Conservation (phyloP, 352 stramenopile species). For the Albugo laibachii region DNA sequence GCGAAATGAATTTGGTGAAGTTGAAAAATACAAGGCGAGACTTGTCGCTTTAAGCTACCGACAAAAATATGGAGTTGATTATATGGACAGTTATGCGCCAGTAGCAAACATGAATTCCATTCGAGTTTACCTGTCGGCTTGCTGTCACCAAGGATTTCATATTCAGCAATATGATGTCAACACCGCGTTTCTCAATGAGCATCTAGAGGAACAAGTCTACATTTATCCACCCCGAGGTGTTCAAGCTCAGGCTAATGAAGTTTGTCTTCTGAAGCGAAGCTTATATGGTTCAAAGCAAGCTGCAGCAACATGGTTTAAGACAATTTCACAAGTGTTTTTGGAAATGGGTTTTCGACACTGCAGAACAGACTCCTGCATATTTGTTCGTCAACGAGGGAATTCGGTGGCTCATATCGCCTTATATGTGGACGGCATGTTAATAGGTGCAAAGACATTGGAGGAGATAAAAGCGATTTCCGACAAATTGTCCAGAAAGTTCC, state of each 20-base stretch:
- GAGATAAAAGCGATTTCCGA: neutral
- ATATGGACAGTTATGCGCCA: constrained; percentile 10
- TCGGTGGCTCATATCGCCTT: constrained; percentile 6
- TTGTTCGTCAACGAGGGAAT: constrained; percentile 5
- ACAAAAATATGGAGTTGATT: constrained; percentile 10
- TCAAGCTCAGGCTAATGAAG: neutral
- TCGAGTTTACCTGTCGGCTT: constrained; percentile 9
- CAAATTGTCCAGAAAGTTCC: neutral
- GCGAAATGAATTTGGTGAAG: constrained; percentile 2
- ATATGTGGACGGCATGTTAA: constrained; percentile 8
- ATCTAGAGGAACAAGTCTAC: constrained; percentile 5
- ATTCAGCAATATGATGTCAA: constrained; percentile 10
- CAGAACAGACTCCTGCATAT: constrained; percentile 3
- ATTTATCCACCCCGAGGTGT: constrained; percentile 5
- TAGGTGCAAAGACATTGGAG: neutral
- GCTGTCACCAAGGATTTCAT: constrained; percentile 2
- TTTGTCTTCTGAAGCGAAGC: constrained; percentile 2
- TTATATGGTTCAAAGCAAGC: constrained; percentile 13
- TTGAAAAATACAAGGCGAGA: constrained; percentile 12
- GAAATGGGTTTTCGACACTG: constrained; percentile 5
- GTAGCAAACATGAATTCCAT: constrained; percentile 11
- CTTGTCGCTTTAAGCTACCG: constrained; percentile 9
- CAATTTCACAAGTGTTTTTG: constrained; percentile 7
- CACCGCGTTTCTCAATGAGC: constrained; percentile 6
- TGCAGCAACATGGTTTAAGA: constrained; percentile 11